phyloP scores from a whole-genome alignment of 176 grass and related monocot species.

The Hordeum vulgare region DNA sequence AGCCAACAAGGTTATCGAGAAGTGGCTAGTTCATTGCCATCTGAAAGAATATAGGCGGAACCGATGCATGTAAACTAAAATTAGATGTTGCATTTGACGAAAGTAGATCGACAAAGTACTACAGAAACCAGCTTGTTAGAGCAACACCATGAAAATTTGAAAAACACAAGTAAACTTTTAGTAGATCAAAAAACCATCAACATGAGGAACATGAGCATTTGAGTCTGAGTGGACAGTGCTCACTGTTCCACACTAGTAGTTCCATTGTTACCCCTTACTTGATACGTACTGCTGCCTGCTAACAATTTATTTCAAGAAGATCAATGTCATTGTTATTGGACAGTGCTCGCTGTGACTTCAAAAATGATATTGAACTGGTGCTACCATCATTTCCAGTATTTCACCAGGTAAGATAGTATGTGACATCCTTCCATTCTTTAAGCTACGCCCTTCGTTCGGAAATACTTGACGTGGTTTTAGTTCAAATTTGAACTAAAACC shows the following conservation, averaged over 20 bases:
- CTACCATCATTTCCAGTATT: not conserved
- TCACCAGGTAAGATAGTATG: not conserved
- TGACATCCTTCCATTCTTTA: not conserved
- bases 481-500: no score
- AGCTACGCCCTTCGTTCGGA: not conserved
- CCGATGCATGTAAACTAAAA: not conserved
- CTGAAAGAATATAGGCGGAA: not conserved
- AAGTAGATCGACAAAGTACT: not conserved
- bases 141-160: not conserved
- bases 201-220: not conserved
- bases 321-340: not conserved
- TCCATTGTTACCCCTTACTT: not conserved
- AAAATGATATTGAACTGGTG: constrained; percentile 2
- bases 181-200: not conserved
- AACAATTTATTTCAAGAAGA: not conserved
- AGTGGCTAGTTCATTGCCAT: not conserved
- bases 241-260: not conserved
- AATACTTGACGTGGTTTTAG: no score
- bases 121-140: not conserved
- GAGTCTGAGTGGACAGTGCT: not conserved
- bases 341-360: not conserved
- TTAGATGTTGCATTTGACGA: not conserved
- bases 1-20: not conserved
- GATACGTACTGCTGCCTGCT: not conserved
- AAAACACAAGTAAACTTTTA: not conserved